These are phyloP conservation scores for Colletotrichum falcatum DNA, from an alignment of 2,329 filamentous ascomycete species.

Conservation along the genomic window DNA sequence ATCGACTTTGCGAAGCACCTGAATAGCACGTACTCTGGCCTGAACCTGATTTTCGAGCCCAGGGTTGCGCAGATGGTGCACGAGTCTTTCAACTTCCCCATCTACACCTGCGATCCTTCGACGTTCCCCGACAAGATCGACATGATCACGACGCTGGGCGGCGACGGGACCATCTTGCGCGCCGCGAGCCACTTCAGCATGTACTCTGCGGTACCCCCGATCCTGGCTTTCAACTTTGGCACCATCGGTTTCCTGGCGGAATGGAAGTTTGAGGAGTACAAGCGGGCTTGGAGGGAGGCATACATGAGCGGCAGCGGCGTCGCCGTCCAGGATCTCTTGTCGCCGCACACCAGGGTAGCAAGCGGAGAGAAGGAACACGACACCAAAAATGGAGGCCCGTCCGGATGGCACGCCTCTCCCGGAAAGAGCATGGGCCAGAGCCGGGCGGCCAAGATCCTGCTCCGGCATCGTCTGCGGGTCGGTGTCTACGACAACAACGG, in stretches of 20 bases:
- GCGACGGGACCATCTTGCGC: conserved; percentile 90
- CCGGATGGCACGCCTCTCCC: conserved; percentile 77
- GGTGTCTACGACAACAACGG: conserved; percentile 82
- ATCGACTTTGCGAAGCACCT: conserved; percentile 77
- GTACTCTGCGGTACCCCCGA: conserved; percentile 83
- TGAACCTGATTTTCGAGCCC: conserved; percentile 86
- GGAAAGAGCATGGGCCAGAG: conserved; percentile 85
- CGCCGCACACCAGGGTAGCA: conserved; percentile 54
- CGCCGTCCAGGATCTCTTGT: conserved; percentile 57
- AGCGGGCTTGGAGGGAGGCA: conserved; percentile 90
- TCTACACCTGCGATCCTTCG: conserved; percentile 68
- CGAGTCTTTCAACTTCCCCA: conserved; percentile 76
- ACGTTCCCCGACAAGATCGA: conserved; percentile 85
- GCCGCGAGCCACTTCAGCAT: conserved; percentile 83
- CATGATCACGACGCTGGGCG: conserved; percentile 88
- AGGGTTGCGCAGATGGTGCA: conserved; percentile 80
- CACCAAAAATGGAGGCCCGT: conserved; percentile 36
- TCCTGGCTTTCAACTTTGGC: conserved; percentile 96
- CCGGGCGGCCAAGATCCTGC: conserved; percentile 82
- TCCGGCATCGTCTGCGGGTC: conserved; percentile 88
- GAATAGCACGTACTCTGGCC: conserved; percentile 80
- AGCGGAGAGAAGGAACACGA: conserved; percentile 46
- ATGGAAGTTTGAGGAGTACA: conserved; percentile 95
- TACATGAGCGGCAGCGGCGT: conserved; percentile 80
- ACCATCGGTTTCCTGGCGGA: conserved; percentile 94